These are phyloP conservation scores for Hansenula lynferdii DNA, from an alignment of 1,139 yeast genomes.

Conservation along the genomic window DNA sequence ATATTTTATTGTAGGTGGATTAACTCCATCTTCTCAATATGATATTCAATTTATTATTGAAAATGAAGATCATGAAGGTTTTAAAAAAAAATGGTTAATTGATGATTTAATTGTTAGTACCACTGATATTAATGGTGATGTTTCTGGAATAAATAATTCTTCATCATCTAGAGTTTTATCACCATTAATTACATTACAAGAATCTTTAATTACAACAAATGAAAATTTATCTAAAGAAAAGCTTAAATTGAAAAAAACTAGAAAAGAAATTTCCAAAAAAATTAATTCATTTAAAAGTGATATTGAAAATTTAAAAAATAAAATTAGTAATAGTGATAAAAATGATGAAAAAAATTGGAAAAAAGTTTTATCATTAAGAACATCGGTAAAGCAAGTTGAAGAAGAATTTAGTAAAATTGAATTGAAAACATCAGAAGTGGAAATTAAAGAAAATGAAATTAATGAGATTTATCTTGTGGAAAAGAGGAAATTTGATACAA, in stretches of 20 bases:
- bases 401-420: constrained; percentile 34
- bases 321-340: constrained; percentile 40
- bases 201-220: constrained; percentile 57
- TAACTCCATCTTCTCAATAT: constrained; percentile 64
- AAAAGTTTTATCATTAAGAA: constrained; percentile 37
- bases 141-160: neutral
- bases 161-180: constrained; percentile 31
- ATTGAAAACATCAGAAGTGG: constrained; percentile 26
- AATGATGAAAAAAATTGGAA: constrained; percentile 42
- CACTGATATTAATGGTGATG: constrained; percentile 9
- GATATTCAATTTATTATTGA: constrained; percentile 54
- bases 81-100: constrained; percentile 31
- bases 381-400: constrained; percentile 36
- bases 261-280: constrained; percentile 57
- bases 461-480: constrained; percentile 35
- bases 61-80: constrained; percentile 24
- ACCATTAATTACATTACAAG: constrained; percentile 55
- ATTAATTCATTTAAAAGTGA: constrained; percentile 48
- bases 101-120: constrained; percentile 43
- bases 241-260: constrained; percentile 49
- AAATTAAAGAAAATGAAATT: constrained; percentile 30
- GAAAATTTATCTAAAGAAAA: constrained; percentile 48
- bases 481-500: constrained; percentile 35
- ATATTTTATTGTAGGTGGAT: constrained; percentile 51
- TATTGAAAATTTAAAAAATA: constrained; percentile 49